phyloP scores from a whole-genome alignment of 352 stramenopile species.

The Globisporangium sylvaticum region DNA sequence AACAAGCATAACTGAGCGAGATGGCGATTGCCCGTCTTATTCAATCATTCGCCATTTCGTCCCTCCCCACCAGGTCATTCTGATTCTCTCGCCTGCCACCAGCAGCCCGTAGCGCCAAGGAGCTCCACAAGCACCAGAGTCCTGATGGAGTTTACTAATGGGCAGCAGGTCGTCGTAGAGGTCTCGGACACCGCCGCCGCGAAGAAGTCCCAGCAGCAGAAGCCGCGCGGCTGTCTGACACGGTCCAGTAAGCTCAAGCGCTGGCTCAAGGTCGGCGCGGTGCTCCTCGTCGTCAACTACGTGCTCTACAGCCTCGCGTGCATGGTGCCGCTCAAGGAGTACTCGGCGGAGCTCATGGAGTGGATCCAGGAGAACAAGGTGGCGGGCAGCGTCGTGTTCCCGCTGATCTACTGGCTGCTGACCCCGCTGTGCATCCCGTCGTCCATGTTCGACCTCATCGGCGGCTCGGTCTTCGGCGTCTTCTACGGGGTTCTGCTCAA shows the following conservation, averaged over 20 bases:
- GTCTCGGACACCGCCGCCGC: not conserved
- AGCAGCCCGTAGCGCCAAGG: no score
- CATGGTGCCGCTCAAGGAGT: constrained; percentile 44
- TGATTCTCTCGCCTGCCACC: not conserved
- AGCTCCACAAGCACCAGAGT: not conserved
- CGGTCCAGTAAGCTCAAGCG: constrained; percentile 7
- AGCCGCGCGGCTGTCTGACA: not conserved
- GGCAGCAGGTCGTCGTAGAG: not conserved
- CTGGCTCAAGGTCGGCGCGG: constrained; percentile 25
- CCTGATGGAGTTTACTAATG: not conserved
- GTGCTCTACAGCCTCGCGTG: constrained; percentile 20
- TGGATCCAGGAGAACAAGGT: constrained; percentile 51
- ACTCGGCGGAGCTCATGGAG: constrained; percentile 21
- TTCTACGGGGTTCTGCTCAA: constrained; percentile 44
- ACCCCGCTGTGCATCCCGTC: constrained; percentile 67
- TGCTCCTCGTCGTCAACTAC: constrained; percentile 11
- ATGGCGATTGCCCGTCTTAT: not conserved
- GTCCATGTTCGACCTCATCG: constrained; percentile 60
- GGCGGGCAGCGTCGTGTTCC: constrained; percentile 45
- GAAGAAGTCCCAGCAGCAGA: not conserved
- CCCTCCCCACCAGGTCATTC: not conserved
- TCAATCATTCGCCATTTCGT: not conserved
- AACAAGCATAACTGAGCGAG: not conserved
- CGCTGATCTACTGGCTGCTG: constrained; percentile 44
- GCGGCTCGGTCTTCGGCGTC: constrained; percentile 62